Base-by-base conservation (phyloP, 331 rosid genomes). In the Malus hybrid region DNA sequence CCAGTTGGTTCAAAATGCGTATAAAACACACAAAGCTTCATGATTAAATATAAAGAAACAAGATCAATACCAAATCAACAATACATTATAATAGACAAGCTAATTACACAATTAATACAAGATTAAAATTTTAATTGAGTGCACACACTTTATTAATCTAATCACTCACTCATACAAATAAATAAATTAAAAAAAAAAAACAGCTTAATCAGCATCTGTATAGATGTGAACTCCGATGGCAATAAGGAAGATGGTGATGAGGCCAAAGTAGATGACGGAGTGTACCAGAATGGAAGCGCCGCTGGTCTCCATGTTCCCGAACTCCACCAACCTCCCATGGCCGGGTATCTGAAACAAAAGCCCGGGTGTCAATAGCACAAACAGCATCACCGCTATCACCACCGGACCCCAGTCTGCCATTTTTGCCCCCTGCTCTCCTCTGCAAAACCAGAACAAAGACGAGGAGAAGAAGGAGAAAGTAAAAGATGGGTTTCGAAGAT, bases 371-470 rank as follows among this genome's bases (percentile, higher is more conserved):
- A 93, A 20, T 14, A 91, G 83, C 67, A 88, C 93, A 63, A 93
- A 93, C 77, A 93, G 79, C 60, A 85, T 83, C 88, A 88, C 95
- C 0, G 97, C 96, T 32, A 91, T 77, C 4, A 90, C 60, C 62
- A 93, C 91, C 1, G 98, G 98, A 0, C 97, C 97, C 98, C 97
- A 93, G 70, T 93, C 97, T 22, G 97, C 98, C 97, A 92, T 86
- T 24, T 5, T 15, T 69, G 36, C 64, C 5, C 3, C 3, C 65
- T 42, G 27, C 13, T 10, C 63, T 36, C 1, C 24, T n/a, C 57
- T 62, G 36, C 67, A 6, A 62, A n/a, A 29, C 36, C 59, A 24
- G 9, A 70, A 16, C 71, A n/a, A 8, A 1, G 1, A 50, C 13
- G 18, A 57, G 65, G 36, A n/a, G 19, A 15, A 8, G 8, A 18